Evolutionary conservation across 805 yeast genomes (phyloP).

Genomic region (Lipomyces spencermartinsiae): DNA sequence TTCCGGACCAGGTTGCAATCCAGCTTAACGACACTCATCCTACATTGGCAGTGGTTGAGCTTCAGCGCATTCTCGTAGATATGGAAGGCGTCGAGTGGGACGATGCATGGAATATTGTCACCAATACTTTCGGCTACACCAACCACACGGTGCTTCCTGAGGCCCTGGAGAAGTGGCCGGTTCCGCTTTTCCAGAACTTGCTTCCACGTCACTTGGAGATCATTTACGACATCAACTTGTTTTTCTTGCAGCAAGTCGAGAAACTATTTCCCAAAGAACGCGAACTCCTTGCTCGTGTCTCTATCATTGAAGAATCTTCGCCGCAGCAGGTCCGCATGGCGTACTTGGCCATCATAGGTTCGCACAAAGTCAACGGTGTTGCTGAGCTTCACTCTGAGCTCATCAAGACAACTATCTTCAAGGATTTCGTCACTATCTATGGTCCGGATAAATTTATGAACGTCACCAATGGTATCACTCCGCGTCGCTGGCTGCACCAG

Average conservation of each 20-base stretch:
- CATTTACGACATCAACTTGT: conserved; percentile 81
- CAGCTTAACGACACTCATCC: conserved; percentile 97
- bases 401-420: conserved; percentile 85
- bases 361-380: conserved; percentile 93
- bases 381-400: conserved; percentile 94
- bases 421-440: conserved; percentile 83
- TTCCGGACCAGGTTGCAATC: conserved; percentile 85
- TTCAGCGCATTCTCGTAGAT: conserved; percentile 85
- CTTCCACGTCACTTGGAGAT: conserved; percentile 92
- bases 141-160: conserved; percentile 95
- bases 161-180: conserved; percentile 96
- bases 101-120: conserved; percentile 84
- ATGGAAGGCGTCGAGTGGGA: conserved; percentile 82
- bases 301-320: conserved; percentile 80
- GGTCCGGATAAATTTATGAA: conserved; percentile 86
- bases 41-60: conserved; percentile 86
- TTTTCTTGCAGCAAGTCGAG: conserved; percentile 78
- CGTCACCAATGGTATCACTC: conserved; percentile 94
- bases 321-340: conserved; percentile 94
- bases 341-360: conserved; percentile 84
- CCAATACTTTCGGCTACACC: conserved; percentile 84
- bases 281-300: conserved; percentile 71
- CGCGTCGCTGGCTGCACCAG: conserved; percentile 94
- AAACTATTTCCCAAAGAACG: conserved; percentile 74
- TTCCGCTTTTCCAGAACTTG: conserved; percentile 74